These are phyloP conservation scores for Suillus bovinus DNA, from an alignment of 768 basidiomycete genomes.

Conservation along the genomic window DNA sequence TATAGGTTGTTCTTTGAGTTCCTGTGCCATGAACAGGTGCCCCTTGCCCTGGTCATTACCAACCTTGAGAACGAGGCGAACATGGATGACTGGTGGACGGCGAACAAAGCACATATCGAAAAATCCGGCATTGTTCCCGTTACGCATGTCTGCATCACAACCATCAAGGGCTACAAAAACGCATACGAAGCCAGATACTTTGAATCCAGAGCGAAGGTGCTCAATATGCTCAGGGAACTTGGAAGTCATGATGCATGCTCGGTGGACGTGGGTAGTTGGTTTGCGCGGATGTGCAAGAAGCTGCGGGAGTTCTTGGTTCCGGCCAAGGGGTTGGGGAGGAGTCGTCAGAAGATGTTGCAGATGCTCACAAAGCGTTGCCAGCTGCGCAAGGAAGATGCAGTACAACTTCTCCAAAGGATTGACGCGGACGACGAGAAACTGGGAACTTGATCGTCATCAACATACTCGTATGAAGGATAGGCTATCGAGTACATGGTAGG, in stretches of 20 bases:
- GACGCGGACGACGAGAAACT: not conserved
- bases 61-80: slow-evolving; percentile 36
- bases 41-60: slow-evolving; percentile 33
- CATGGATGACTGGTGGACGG: slow-evolving; percentile 38
- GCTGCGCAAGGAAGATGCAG: slow-evolving; percentile 21
- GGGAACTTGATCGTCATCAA: not conserved
- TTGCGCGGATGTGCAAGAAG: not conserved
- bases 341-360: slow-evolving; percentile 7
- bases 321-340: not conserved
- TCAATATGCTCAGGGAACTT: slow-evolving; percentile 19
- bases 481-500: not conserved
- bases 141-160: slow-evolving; percentile 34
- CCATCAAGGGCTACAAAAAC: slow-evolving; percentile 16
- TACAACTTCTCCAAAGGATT: slow-evolving; percentile 22
- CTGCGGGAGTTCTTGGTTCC: slow-evolving; percentile 1
- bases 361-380: slow-evolving; percentile 29
- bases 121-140: slow-evolving; percentile 22
- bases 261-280: not conserved
- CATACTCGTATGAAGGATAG: not conserved
- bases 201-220: slow-evolving; percentile 23
- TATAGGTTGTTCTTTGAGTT: slow-evolving; percentile 35
- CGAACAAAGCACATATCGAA: slow-evolving; percentile 25
- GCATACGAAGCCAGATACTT: slow-evolving; percentile 14
- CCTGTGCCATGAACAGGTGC: slow-evolving; percentile 34
- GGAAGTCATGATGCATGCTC: not conserved